These are phyloP conservation scores for Calonectria leucothoes DNA, from an alignment of 2,329 filamentous ascomycete species.

Conservation along the genomic window DNA sequence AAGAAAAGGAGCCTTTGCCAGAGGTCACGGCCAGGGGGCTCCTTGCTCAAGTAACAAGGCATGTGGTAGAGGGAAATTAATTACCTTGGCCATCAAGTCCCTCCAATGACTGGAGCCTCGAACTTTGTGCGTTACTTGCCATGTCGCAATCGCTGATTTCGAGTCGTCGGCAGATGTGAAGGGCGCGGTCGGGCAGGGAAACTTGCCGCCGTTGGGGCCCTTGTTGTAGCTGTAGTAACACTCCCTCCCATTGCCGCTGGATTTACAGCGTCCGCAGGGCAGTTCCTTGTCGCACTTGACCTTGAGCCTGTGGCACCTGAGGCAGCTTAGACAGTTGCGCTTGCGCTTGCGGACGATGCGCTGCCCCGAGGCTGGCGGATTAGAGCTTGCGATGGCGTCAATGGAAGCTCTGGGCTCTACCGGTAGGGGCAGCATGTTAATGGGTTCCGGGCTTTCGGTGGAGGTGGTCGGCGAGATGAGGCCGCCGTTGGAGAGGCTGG, in stretches of 20 bases:
- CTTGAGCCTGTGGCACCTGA: conserved; percentile 51
- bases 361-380: conserved; percentile 12
- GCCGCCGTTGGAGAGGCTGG: conserved; percentile 32
- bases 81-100: conserved; percentile 51
- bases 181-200: conserved; percentile 45
- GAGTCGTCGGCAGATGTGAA: conserved; percentile 36
- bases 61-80: background rate
- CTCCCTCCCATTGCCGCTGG: conserved; percentile 48
- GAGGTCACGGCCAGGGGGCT: background rate
- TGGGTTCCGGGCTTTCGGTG: conserved; percentile 43
- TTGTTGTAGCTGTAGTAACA: conserved; percentile 53
- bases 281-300: conserved; percentile 53
- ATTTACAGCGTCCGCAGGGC: conserved; percentile 49
- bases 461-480: conserved; percentile 46
- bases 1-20: background rate
- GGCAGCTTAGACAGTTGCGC: conserved; percentile 50
- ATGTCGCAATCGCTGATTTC: conserved; percentile 45
- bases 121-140: conserved; percentile 49
- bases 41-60: background rate
- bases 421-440: conserved; percentile 6
- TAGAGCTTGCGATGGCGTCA: conserved; percentile 10
- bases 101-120: conserved; percentile 51
- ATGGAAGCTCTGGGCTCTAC: conserved; percentile 18
- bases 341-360: conserved; percentile 50
- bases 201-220: conserved; percentile 49